Base-by-base conservation (phyloP, 2,329 filamentous ascomycete species). In the Fusarium solani-melongenae region DNA sequence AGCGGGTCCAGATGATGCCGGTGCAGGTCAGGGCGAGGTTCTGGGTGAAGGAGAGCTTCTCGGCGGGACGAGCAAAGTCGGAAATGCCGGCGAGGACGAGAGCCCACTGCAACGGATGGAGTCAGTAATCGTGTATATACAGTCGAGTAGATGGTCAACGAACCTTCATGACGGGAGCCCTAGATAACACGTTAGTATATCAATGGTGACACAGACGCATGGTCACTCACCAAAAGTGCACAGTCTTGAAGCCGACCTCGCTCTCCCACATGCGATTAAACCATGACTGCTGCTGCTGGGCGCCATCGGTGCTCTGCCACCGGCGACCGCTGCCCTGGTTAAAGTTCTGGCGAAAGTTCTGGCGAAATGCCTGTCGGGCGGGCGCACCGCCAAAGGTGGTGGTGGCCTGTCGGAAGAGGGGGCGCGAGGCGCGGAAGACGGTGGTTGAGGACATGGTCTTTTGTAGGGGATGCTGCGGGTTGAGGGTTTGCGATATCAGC, bases 1-100 rank as follows among this genome's bases (percentile, higher is more conserved):
- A 99, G 76, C 96, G 91, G 53, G 96, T 99, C 96, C 96, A 99
- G 89, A 99, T 99, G 75, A 93, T 85, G 76, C 96, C 96, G 11
- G 96, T 99, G 78, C 92, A 92, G 81, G 94, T 96, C 77, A 99
- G 90, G 68, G 96, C 96, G 59, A 88, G 88, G 86, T 98, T 99
- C 86, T 98, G 95, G 33, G 94, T 96, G 72, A 98, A 87, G 44
- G 95, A 98, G 77, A 99, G 94, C 84, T 95, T 94, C 83, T 97
- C 94, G 72, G 93, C 94, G 34, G 96, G 96, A 77, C 96, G 95
- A 72, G 92, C 89, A 83, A 99, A 93, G 87, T 99, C 96, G 78
- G 94, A 92, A 81, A 97, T 90, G 81, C 96, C 96, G 77, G 96
- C 94, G 75, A 98, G 87, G 83, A 98, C 96, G 80, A 99, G 88